phyloP scores from a whole-genome alignment of 73 alveolate genomes.

The Stentor roeselii region DNA sequence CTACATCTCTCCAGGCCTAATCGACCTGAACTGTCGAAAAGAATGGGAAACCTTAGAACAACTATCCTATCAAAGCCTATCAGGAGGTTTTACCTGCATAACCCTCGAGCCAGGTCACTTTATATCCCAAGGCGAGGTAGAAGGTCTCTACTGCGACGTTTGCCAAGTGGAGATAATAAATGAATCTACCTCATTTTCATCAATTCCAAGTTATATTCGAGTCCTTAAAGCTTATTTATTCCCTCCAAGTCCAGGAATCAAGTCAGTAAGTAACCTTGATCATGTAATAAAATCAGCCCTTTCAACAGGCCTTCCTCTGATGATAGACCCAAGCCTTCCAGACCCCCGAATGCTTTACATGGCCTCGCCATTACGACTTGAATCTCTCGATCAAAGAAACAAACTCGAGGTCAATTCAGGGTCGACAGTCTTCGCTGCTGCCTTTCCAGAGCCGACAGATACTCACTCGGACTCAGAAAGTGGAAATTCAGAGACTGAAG shows the following conservation, averaged over 20 bases:
- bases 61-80: neutral
- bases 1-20: conserved; percentile 19
- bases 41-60: neutral
- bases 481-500: conserved; percentile 18
- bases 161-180: neutral
- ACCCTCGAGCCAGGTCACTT: neutral
- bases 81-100: conserved; percentile 1
- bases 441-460: conserved; percentile 2
- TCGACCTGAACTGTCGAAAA: neutral
- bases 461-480: neutral
- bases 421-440: conserved; percentile 3
- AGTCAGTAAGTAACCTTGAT: neutral
- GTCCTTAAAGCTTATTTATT: conserved; percentile 2
- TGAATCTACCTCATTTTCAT: neutral
- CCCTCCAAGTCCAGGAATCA: neutral
- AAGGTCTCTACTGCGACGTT: conserved; percentile 17
- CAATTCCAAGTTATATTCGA: neutral
- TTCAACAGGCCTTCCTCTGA: neutral
- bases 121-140: neutral
- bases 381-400: neutral
- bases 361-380: conserved; percentile 17
- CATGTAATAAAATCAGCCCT: neutral
- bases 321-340: conserved; percentile 2
- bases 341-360: conserved; percentile 15
- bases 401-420: neutral